Percentiles rank a stretch among this genome's conserved stretches.
Evolutionary conservation across 1,284 basidiomycete genomes (phyloP).

Genomic region (Tilletiaria anomala): DNA sequence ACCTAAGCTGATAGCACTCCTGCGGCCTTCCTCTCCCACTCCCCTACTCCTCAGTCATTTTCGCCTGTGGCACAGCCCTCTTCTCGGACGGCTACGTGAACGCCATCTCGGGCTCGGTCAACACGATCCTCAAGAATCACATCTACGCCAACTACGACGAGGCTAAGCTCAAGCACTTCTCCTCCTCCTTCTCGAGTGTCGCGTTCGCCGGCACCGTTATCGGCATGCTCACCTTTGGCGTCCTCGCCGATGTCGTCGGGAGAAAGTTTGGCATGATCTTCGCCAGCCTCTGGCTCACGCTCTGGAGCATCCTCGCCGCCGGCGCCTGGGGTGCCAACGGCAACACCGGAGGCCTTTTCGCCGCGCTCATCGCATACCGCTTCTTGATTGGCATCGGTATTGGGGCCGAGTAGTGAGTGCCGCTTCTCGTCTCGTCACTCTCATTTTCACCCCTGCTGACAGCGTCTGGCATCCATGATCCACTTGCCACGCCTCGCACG

Average conservation of each 20-base stretch:
- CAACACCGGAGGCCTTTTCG: constrained; percentile 49
- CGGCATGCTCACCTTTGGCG: constrained; percentile 47
- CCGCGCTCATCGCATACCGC: constrained; percentile 56
- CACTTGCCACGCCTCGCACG: too few species aligned
- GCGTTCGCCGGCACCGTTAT: constrained; percentile 50
- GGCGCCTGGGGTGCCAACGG: constrained; percentile 66
- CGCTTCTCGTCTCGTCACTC: too few species aligned
- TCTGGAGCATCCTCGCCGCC: constrained; percentile 50
- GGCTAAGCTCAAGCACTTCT: constrained; percentile 9
- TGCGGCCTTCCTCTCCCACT: too few species aligned
- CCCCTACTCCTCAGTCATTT: constrained; percentile 10
- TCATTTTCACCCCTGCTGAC: too few species aligned
- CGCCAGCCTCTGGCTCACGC: constrained; percentile 18
- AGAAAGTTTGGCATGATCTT: constrained; percentile 74
- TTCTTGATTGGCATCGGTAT: constrained; percentile 42
- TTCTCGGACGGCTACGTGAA: constrained; percentile 36
- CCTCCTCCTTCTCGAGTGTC: constrained; percentile 22
- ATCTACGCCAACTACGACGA: constrained; percentile 4
- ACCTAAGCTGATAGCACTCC: too few species aligned
- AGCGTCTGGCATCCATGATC: too few species aligned
- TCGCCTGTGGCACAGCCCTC: constrained; percentile 30
- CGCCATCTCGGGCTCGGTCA: constrained; percentile 13
- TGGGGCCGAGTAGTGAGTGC: constrained; percentile 71
- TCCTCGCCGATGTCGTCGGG: constrained; percentile 41
- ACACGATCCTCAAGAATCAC: constrained; percentile 14